A percentile compares a stretch with the other conserved stretches of the same genome.
Conservation (phyloP, 148 eudicot genomes). For the Chenopodium quinoa region DNA sequence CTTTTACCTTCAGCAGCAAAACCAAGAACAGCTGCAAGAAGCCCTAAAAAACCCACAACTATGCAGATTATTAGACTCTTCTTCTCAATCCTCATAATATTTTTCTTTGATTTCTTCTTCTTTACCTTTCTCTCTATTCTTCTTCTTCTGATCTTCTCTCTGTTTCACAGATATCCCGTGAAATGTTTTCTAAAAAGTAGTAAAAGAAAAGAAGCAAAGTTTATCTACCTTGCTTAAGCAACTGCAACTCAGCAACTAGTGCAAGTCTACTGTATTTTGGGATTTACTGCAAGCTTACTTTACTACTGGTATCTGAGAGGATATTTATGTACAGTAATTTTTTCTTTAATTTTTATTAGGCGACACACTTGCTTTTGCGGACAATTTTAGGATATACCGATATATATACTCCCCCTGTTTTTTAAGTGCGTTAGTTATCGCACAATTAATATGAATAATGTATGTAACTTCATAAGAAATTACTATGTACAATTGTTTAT, state of each 20-base stretch:
- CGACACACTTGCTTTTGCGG: too few relatives aligned
- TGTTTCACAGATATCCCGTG: background rate
- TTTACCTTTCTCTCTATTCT: background rate
- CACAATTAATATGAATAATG: too few relatives aligned
- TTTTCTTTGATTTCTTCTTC: background rate
- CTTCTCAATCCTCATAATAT: conserved; percentile 39
- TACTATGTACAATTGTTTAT: too few relatives aligned
- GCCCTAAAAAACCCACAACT: conserved; percentile 63
- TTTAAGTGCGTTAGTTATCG: too few relatives aligned
- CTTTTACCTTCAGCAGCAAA: conserved; percentile 73
- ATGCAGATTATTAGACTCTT: conserved; percentile 43
- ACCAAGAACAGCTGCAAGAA: conserved; percentile 56
- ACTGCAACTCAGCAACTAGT: background rate
- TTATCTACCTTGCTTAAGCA: background rate
- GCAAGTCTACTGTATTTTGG: background rate
- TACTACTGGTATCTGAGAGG: too few relatives aligned
- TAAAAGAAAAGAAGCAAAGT: background rate
- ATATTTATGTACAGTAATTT: too few relatives aligned
- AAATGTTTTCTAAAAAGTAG: background rate
- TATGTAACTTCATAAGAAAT: too few relatives aligned
- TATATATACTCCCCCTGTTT: too few relatives aligned
- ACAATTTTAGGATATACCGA: too few relatives aligned
- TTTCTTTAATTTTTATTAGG: too few relatives aligned
- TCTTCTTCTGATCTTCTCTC: conserved; percentile 7
- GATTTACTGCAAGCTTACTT: too few relatives aligned